A percentile compares a stretch with the other conserved stretches of the same genome.
Conservation (phyloP, 2,329 filamentous ascomycete genomes). For the Pseudovirgaria hyperparasitica region DNA sequence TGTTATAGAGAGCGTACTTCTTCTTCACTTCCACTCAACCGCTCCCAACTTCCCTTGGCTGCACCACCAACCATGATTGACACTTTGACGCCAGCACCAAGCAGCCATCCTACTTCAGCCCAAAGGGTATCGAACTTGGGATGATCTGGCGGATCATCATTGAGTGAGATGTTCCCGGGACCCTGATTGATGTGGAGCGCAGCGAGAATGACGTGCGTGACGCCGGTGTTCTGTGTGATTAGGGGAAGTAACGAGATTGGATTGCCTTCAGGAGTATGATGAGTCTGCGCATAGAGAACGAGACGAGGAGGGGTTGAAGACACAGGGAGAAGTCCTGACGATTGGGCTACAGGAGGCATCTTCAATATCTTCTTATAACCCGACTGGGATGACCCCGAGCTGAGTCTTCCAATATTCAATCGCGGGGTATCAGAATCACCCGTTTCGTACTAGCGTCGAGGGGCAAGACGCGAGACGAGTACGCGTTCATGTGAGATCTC, state of each 20-base stretch:
- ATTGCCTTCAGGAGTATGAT: slow-evolving; percentile 40
- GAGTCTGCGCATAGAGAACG: slow-evolving; percentile 53
- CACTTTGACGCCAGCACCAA: slow-evolving; percentile 63
- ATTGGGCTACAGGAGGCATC: slow-evolving; percentile 16
- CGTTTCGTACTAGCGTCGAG: no score
- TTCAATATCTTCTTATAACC: no score
- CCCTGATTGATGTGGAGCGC: slow-evolving; percentile 70
- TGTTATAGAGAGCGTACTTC: slow-evolving; percentile 8
- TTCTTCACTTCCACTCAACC: slow-evolving; percentile 24
- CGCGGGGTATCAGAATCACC: no score
- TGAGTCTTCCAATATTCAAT: no score
- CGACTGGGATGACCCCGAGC: no score
- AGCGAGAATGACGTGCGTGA: slow-evolving; percentile 76
- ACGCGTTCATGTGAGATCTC: no score
- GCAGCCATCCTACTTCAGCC: slow-evolving; percentile 61
- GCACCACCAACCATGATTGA: slow-evolving; percentile 83
- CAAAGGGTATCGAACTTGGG: slow-evolving; percentile 60
- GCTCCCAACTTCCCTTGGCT: slow-evolving; percentile 58
- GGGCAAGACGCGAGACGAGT: no score
- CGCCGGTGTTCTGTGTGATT: slow-evolving; percentile 43
- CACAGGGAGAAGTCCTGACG: slow-evolving; percentile 19
- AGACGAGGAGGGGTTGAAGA: slow-evolving; percentile 27
- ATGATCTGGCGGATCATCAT: slow-evolving; percentile 62
- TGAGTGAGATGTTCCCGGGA: slow-evolving; percentile 59
- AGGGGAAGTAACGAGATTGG: slow-evolving; percentile 52